These are phyloP conservation scores for Cucurbita maxima DNA, from an alignment of 306 rosid genomes.

Conservation along the genomic window DNA sequence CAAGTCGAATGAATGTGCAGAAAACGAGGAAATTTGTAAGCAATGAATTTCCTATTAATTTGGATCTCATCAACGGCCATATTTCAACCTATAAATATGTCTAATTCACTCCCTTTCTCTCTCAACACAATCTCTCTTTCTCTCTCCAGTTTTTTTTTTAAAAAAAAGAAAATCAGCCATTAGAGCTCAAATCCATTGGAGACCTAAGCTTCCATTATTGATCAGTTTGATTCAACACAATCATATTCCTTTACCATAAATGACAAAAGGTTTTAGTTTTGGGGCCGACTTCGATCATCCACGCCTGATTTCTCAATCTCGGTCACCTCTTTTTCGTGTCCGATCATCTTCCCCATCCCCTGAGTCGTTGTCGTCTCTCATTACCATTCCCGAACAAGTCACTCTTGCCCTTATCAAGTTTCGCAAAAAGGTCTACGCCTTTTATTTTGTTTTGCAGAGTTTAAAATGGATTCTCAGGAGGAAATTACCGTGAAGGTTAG, in stretches of 20 bases:
- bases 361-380: conserved; percentile 13
- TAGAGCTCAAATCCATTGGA: not conserved
- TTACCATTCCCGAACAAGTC: conserved; percentile 27
- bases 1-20: not conserved
- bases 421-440: conserved; percentile 36
- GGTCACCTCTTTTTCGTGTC: not conserved
- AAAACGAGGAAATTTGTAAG: not conserved
- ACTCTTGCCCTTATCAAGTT: conserved; percentile 38
- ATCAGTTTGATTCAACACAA: not conserved
- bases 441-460: not conserved
- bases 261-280: conserved; percentile 40
- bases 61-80: not conserved
- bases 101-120: not conserved
- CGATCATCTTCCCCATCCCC: conserved; percentile 29
- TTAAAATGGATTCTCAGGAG: not conserved
- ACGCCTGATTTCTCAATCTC: conserved; percentile 5
- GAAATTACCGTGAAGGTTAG: not conserved
- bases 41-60: not conserved
- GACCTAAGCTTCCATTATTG: not conserved
- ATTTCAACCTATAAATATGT: not conserved
- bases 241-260: conserved; percentile 15
- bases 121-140: not conserved
- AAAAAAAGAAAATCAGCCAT: not conserved
- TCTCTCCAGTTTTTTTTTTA: not conserved
- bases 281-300: not conserved